Percentiles rank a stretch among this genome's conserved stretches.
Evolutionary conservation across 106 monocot species (phyloP).

Genomic region (Ottelia alismoides): DNA sequence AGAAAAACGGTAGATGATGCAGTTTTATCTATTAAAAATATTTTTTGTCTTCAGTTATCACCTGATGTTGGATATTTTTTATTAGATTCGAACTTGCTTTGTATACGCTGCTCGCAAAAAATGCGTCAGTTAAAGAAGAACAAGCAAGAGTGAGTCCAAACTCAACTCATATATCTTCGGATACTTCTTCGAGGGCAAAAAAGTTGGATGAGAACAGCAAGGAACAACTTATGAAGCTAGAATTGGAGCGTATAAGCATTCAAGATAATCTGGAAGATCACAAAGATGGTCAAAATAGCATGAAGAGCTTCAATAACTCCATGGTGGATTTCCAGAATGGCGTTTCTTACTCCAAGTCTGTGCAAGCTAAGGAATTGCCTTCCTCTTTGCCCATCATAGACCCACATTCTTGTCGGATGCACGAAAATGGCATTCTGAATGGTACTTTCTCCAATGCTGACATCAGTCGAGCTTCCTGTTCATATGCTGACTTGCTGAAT

Average conservation of each 20-base stretch:
- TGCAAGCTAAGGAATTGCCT: slow-evolving; percentile 6
- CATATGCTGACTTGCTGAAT: slow-evolving; percentile 27
- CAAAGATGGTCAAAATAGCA: slow-evolving; percentile 31
- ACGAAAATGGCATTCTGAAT: slow-evolving; percentile 5
- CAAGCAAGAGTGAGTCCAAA: slow-evolving; percentile 26
- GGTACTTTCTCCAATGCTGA: slow-evolving; percentile 17
- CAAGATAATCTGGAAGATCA: slow-evolving; percentile 32
- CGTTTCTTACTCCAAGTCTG: slow-evolving; percentile 18
- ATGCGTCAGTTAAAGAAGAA: slow-evolving; percentile 31
- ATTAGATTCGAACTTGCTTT: slow-evolving; percentile 96
- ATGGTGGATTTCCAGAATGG: slow-evolving; percentile 22
- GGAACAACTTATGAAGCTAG: slow-evolving; percentile 33
- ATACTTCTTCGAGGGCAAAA: slow-evolving; percentile 28
- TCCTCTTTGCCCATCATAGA: slow-evolving; percentile 17
- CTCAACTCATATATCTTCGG: slow-evolving; percentile 2
- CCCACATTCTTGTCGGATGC: slow-evolving; percentile 23
- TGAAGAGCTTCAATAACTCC: slow-evolving; percentile 41
- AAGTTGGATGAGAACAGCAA: slow-evolving; percentile 10
- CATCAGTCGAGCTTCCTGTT: slow-evolving; percentile 21
- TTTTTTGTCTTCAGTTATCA: slow-evolving; percentile 1
- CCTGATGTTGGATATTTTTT: neutral
- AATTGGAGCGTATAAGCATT: slow-evolving; percentile 32
- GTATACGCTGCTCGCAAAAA: slow-evolving; percentile 63
- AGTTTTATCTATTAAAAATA: too few species aligned
- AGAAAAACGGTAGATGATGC: slow-evolving; percentile 71